Conservation (phyloP, 495 filamentous ascomycete genomes). For the Diplogelasinospora grovesii region DNA sequence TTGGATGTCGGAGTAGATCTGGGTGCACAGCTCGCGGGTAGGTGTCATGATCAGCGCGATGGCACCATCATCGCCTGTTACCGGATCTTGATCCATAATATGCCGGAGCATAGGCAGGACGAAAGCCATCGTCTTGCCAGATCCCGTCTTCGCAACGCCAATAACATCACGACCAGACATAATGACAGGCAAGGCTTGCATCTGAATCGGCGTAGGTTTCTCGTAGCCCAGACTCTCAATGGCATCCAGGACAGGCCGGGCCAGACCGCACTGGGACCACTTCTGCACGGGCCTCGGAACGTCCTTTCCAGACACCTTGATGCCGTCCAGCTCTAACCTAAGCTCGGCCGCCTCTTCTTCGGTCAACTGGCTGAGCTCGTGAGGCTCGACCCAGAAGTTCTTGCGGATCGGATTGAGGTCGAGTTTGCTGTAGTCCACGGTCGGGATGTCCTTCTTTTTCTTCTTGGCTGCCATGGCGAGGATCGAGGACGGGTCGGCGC, state of each 20-base stretch:
- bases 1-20: constrained; percentile 91
- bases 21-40: constrained; percentile 87
- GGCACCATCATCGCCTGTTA: constrained; percentile 82
- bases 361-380: constrained; percentile 75
- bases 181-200: constrained; percentile 88
- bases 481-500: constrained; percentile 69
- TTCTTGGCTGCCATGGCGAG: constrained; percentile 82
- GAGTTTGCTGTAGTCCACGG: constrained; percentile 75
- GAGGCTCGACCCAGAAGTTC: constrained; percentile 88
- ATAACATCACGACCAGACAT: constrained; percentile 97
- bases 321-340: constrained; percentile 83
- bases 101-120: constrained; percentile 94
- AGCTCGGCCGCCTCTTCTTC: constrained; percentile 77
- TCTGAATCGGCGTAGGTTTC: constrained; percentile 85
- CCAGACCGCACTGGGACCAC: constrained; percentile 92
- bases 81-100: constrained; percentile 84
- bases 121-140: constrained; percentile 97
- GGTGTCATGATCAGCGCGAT: constrained; percentile 87
- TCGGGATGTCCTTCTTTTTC: constrained; percentile 94
- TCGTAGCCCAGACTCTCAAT: constrained; percentile 80
- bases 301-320: constrained; percentile 81
- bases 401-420: constrained; percentile 83
- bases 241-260: constrained; percentile 80
- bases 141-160: constrained; percentile 95
- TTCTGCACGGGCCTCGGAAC: constrained; percentile 90